These are phyloP conservation scores for Uncinocarpus reesii DNA, from an alignment of 2,329 filamentous ascomycete genomes.

Conservation along the genomic window DNA sequence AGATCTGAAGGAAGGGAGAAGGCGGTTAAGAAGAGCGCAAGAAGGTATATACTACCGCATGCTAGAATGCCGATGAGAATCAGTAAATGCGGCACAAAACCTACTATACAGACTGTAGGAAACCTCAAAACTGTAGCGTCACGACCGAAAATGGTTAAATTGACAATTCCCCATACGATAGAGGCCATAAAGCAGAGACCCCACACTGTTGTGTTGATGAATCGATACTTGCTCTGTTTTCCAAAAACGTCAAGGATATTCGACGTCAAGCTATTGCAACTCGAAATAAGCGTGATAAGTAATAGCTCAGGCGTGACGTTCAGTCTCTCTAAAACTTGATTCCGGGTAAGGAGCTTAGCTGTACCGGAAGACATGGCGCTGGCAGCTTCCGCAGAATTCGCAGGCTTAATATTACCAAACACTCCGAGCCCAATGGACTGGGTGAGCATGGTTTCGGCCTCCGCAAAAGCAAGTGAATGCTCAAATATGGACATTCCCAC, in stretches of 20 bases:
- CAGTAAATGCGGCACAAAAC: conserved; percentile 88
- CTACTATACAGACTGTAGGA: conserved; percentile 87
- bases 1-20: conserved; percentile 50
- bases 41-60: conserved; percentile 64
- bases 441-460: conserved; percentile 79
- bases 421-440: conserved; percentile 64
- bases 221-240: conserved; percentile 65
- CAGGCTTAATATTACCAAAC: conserved; percentile 44
- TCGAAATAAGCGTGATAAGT: conserved; percentile 75
- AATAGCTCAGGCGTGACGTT: conserved; percentile 87
- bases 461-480: conserved; percentile 88
- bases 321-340: conserved; percentile 61
- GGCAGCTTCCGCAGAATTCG: conserved; percentile 34
- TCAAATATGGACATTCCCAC: conserved; percentile 96
- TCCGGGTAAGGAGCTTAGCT: conserved; percentile 31
- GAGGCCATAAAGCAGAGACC: conserved; percentile 79
- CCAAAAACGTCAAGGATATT: conserved; percentile 73
- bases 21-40: conserved; percentile 68
- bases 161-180: conserved; percentile 64
- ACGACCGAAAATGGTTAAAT: conserved; percentile 35
- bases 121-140: conserved; percentile 63
- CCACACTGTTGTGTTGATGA: conserved; percentile 82
- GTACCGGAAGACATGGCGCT: conserved; percentile 25
- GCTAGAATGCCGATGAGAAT: conserved; percentile 67
- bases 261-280: conserved; percentile 77